A percentile compares a stretch with the other conserved stretches of the same genome.
Evolutionary conservation across 2,329 filamentous ascomycete species (phyloP).

Genomic region (Neopestalotiopsis sp.): DNA sequence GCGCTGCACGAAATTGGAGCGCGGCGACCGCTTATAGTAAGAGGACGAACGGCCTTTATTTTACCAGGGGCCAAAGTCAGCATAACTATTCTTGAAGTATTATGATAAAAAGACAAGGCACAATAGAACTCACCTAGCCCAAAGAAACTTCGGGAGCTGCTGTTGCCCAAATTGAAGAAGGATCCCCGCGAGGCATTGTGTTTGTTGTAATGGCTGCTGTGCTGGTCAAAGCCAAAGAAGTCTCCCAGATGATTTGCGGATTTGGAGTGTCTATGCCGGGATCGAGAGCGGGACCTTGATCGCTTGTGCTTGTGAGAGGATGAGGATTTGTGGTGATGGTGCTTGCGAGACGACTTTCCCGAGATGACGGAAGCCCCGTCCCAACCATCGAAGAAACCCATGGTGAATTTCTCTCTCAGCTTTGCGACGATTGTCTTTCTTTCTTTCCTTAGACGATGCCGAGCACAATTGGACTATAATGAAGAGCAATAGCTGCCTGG

Average conservation of each 20-base stretch:
- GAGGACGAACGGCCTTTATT: constrained; percentile 58
- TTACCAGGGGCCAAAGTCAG: not conserved
- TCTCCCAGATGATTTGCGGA: constrained; percentile 19
- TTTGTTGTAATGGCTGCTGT: constrained; percentile 21
- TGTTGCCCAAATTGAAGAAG: constrained; percentile 39
- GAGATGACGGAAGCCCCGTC: constrained; percentile 35
- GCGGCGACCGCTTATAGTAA: constrained; percentile 82
- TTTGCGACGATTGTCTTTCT: not conserved
- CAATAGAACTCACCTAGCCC: constrained; percentile 31
- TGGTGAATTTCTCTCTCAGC: constrained; percentile 20
- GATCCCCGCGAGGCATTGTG: constrained; percentile 23
- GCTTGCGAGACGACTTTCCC: constrained; percentile 24
- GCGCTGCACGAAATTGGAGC: constrained; percentile 77
- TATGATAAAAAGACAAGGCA: not conserved
- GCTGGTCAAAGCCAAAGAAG: constrained; percentile 14
- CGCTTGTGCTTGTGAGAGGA: constrained; percentile 33
- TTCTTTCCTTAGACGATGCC: not conserved
- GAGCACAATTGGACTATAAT: not conserved
- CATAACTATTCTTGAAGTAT: not conserved
- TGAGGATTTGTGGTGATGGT: constrained; percentile 28
- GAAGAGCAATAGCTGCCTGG: not conserved
- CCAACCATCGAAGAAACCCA: constrained; percentile 39
- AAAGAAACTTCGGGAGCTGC: constrained; percentile 39
- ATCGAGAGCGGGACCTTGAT: constrained; percentile 29
- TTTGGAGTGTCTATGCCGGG: constrained; percentile 27